These are phyloP conservation scores for Musa itinerans DNA, from an alignment of 176 grass and related monocot genomes.

Conservation along the genomic window DNA sequence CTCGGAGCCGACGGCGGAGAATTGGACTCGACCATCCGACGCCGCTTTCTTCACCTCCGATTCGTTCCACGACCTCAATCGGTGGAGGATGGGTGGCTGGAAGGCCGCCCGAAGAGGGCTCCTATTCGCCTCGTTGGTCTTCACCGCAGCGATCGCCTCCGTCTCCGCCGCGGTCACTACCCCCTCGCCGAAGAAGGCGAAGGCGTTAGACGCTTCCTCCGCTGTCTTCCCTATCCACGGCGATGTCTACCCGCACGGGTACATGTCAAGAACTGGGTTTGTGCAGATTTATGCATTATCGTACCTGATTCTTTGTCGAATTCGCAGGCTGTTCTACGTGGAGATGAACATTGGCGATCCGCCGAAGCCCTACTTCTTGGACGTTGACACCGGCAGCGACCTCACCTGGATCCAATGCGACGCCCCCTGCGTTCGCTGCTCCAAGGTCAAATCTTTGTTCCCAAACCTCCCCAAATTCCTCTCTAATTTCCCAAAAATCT, in stretches of 20 bases:
- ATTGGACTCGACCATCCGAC: too few species aligned
- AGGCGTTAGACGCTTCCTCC: constrained; percentile 21
- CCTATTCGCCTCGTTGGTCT: constrained; percentile 8
- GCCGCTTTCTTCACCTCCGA: too few species aligned
- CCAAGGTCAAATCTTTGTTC: constrained; percentile 37
- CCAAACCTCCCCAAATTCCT: not conserved
- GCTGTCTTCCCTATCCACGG: constrained; percentile 61
- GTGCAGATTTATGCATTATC: not conserved
- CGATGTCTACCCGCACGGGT: constrained; percentile 67
- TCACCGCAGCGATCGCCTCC: not conserved
- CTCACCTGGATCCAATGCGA: constrained; percentile 81
- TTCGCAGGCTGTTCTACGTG: constrained; percentile 49
- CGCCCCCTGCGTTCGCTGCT: constrained; percentile 53
- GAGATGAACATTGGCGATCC: constrained; percentile 72
- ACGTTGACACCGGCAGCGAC: constrained; percentile 68
- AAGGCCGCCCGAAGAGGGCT: not conserved
- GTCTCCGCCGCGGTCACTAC: not conserved
- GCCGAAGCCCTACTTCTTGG: constrained; percentile 60
- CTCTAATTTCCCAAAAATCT: constrained; percentile 19
- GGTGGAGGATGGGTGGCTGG: not conserved
- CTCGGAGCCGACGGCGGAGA: too few species aligned
- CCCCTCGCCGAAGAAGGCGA: not conserved
- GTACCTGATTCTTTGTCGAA: not conserved
- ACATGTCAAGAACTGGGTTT: not conserved
- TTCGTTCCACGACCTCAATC: not conserved